phyloP scores from a whole-genome alignment of 768 basidiomycete species.

The Psilocybe cyanescens region DNA sequence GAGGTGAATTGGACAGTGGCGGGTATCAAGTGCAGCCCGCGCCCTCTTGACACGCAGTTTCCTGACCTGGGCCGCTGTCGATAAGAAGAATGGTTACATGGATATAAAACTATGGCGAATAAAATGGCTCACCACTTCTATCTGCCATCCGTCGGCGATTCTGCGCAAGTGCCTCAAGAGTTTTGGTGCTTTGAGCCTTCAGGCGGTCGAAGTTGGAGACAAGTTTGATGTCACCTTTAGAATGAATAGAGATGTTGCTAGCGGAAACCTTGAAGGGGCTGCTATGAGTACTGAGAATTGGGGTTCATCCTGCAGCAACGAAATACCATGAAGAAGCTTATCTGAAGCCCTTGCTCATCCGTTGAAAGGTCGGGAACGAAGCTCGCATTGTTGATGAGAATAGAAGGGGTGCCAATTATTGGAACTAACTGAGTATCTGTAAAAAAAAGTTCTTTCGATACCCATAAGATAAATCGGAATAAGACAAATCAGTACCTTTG shows the following conservation, averaged over 20 bases:
- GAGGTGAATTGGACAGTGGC: background rate
- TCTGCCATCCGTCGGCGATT: conserved; percentile 13
- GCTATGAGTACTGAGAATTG: background rate
- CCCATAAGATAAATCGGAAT: background rate
- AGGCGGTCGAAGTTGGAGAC: conserved; percentile 15
- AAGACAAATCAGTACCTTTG: background rate
- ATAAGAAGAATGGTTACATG: background rate
- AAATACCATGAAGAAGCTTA: conserved; percentile 7
- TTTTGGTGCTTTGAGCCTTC: conserved; percentile 16
- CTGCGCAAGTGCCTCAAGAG: conserved; percentile 8
- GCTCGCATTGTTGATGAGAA: background rate
- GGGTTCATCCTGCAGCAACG: no score
- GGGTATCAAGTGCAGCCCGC: background rate
- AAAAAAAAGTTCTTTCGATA: background rate
- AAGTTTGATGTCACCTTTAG: background rate
- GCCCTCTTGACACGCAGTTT: conserved; percentile 5
- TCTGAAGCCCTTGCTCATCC: background rate
- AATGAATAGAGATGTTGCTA: conserved; percentile 2
- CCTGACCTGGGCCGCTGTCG: background rate
- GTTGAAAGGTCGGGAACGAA: background rate
- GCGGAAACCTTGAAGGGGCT: conserved; percentile 3
- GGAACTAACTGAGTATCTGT: background rate
- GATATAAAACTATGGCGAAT: background rate
- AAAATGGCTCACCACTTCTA: conserved; percentile 5
- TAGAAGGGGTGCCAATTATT: background rate